phyloP scores from a whole-genome alignment of 768 basidiomycete genomes.

The Tulasnella calospora region DNA sequence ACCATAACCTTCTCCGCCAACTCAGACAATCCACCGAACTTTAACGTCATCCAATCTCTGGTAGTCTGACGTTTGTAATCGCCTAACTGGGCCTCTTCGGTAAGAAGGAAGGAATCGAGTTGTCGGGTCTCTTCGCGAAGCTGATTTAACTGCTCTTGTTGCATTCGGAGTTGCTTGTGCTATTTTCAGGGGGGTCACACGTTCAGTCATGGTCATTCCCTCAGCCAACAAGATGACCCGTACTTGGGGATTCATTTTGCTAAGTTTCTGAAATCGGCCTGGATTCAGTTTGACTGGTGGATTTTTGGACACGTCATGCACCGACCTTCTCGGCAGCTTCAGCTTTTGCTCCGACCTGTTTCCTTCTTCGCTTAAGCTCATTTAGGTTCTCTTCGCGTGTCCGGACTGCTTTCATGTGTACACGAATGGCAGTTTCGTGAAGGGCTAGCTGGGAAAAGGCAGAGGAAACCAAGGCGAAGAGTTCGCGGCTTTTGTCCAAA shows the following conservation, averaged over 20 bases:
- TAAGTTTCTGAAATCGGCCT: constrained; percentile 50
- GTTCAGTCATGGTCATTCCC: background rate
- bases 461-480: constrained; percentile 61
- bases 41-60: constrained; percentile 68
- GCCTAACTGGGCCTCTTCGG: constrained; percentile 70
- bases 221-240: background rate
- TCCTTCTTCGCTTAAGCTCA: constrained; percentile 65
- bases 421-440: constrained; percentile 63
- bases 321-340: constrained; percentile 66
- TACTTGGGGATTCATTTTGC: constrained; percentile 78
- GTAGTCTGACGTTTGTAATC: constrained; percentile 76
- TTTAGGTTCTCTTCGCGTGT: constrained; percentile 79
- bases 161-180: constrained; percentile 71
- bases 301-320: no score
- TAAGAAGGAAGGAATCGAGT: constrained; percentile 78
- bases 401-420: constrained; percentile 74
- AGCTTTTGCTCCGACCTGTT: constrained; percentile 60
- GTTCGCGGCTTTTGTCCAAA: constrained; percentile 63
- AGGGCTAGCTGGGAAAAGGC: constrained; percentile 65
- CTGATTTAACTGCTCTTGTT: constrained; percentile 65
- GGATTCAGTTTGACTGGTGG: background rate
- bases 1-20: constrained; percentile 72
- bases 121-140: constrained; percentile 69
- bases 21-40: constrained; percentile 83
- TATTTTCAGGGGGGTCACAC: background rate